These are phyloP conservation scores for Candida sanyaensis DNA, from an alignment of 1,139 yeast genomes.

Conservation along the genomic window DNA sequence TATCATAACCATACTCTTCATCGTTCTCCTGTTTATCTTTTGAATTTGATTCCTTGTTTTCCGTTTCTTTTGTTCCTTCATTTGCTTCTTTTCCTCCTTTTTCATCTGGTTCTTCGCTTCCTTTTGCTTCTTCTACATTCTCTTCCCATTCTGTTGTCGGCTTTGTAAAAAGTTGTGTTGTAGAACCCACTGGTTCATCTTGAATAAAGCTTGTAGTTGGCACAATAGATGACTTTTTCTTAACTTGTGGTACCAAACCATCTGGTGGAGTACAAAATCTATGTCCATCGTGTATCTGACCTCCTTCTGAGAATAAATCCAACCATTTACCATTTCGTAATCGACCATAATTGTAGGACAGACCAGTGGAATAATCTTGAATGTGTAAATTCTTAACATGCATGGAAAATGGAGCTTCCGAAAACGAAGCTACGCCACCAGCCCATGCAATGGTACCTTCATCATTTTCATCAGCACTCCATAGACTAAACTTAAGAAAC, in stretches of 20 bases:
- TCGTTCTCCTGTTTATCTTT: neutral
- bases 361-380: slow-evolving; percentile 35
- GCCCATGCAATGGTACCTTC: slow-evolving; percentile 46
- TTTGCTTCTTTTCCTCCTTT: neutral
- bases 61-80: neutral
- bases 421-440: slow-evolving; percentile 39
- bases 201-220: neutral
- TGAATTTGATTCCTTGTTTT: neutral
- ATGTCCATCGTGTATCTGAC: slow-evolving; percentile 9
- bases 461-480: slow-evolving; percentile 41
- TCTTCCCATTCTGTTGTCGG: neutral
- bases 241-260: neutral
- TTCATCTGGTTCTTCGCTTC: neutral
- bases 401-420: slow-evolving; percentile 39
- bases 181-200: neutral
- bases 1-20: no score
- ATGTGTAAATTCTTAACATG: slow-evolving; percentile 28
- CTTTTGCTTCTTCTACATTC: neutral
- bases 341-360: slow-evolving; percentile 31
- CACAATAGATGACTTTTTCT: neutral
- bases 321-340: slow-evolving; percentile 17
- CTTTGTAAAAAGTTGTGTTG: neutral
- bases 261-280: slow-evolving; percentile 1
- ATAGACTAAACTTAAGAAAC: slow-evolving; percentile 38
- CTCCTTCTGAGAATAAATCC: slow-evolving; percentile 15